These are phyloP conservation scores for Sporothrix brasiliensis DNA, from an alignment of 2,329 filamentous ascomycete species.

Conservation along the genomic window DNA sequence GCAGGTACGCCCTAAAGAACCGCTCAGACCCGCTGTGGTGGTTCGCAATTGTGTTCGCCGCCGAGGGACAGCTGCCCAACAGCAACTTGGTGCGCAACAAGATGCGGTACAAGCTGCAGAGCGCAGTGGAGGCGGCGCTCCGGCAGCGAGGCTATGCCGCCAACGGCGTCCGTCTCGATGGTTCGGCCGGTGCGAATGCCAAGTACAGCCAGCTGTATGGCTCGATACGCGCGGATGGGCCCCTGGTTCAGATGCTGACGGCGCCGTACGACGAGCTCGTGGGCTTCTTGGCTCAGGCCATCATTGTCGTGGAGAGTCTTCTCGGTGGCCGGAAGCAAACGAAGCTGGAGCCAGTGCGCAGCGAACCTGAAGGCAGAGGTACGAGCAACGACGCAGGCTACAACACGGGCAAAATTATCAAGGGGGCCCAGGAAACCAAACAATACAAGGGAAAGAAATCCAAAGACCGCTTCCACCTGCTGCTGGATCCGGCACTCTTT, in stretches of 20 bases:
- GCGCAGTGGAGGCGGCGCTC: constrained; percentile 37
- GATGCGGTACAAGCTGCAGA: constrained; percentile 32
- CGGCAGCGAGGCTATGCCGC: constrained; percentile 37
- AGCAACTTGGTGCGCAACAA: constrained; percentile 28
- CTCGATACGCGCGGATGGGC: constrained; percentile 32
- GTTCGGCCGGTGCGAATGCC: neutral
- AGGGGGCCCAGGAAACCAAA: neutral
- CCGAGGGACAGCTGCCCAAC: constrained; percentile 8
- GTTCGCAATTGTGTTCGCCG: constrained; percentile 23
- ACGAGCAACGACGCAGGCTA: no score
- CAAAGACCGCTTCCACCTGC: neutral
- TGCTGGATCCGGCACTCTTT: neutral
- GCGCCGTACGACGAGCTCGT: constrained; percentile 28
- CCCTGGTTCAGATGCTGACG: constrained; percentile 26
- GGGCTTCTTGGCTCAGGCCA: constrained; percentile 26
- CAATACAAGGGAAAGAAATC: neutral
- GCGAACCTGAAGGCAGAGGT: no score
- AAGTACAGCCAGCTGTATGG: constrained; percentile 34
- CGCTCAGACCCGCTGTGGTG: constrained; percentile 37
- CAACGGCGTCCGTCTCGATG: constrained; percentile 31
- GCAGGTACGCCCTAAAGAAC: constrained; percentile 40
- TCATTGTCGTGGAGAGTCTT: constrained; percentile 32
- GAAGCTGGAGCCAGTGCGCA: neutral
- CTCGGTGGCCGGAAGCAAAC: constrained; percentile 19
- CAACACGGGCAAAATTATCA: neutral